phyloP scores from a whole-genome alignment of 345 rosid species.

The Populus tremula region DNA sequence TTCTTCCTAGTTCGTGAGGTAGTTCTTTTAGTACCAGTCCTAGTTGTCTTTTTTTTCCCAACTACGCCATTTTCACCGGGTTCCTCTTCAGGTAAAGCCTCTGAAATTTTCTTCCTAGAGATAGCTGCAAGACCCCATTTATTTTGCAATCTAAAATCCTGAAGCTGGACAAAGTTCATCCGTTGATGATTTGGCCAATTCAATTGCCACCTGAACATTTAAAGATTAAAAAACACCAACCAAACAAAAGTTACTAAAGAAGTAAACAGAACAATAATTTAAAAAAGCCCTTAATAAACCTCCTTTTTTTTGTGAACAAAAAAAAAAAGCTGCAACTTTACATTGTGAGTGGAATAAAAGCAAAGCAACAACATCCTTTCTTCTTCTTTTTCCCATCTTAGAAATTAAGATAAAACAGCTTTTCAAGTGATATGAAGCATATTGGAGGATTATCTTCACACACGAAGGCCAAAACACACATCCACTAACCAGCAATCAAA shows the following conservation, averaged over 20 bases:
- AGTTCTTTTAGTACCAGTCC: conserved; percentile 33
- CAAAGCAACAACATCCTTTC: no score
- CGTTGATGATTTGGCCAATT: conserved; percentile 35
- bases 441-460: background rate
- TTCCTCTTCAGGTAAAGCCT: conserved; percentile 38
- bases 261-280: background rate
- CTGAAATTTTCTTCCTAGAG: conserved; percentile 52
- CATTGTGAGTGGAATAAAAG: no score
- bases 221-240: background rate
- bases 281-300: background rate
- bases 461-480: background rate
- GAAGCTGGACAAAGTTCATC: conserved; percentile 38
- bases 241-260: background rate
- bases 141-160: conserved; percentile 41
- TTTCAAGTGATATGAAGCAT: background rate
- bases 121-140: conserved; percentile 45
- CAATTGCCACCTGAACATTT: conserved; percentile 47
- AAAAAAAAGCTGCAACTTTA: background rate
- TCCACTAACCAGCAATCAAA: background rate
- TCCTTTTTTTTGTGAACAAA: background rate
- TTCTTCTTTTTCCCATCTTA: background rate
- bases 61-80: conserved; percentile 44
- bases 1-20: conserved; percentile 56
- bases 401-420: background rate
- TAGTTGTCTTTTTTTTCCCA: conserved; percentile 42